phyloP scores from a whole-genome alignment of 1,284 basidiomycete species.

The Ustilago hordei region DNA sequence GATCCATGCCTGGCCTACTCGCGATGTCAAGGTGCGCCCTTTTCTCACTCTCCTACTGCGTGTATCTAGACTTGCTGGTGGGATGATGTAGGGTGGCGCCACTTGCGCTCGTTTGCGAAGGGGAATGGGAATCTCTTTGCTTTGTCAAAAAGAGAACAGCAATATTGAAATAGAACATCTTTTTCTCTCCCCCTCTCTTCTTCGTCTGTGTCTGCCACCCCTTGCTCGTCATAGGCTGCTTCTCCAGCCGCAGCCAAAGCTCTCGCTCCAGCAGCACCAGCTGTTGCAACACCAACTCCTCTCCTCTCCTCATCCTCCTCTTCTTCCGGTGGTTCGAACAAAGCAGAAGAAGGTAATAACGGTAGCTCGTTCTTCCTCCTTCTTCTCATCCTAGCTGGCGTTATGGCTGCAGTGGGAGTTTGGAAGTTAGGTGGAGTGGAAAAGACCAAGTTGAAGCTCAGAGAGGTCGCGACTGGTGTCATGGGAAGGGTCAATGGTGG shows the following conservation, averaged over 20 bases:
- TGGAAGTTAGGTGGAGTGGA: conserved; percentile 38
- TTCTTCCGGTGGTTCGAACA: neutral
- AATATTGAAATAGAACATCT: conserved; percentile 39
- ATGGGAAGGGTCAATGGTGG: neutral
- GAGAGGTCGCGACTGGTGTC: neutral
- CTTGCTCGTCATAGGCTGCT: neutral
- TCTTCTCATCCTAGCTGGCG: conserved; percentile 30
- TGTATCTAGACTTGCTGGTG: neutral
- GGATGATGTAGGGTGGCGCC: neutral
- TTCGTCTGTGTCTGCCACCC: neutral
- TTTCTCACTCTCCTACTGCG: neutral
- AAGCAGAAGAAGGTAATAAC: conserved; percentile 13
- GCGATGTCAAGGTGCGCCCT: neutral
- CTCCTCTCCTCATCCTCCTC: conserved; percentile 9
- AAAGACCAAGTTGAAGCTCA: conserved; percentile 31
- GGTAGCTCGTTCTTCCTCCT: conserved; percentile 36
- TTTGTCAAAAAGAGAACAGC: conserved; percentile 4
- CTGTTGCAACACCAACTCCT: conserved; percentile 7
- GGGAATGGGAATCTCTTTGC: neutral
- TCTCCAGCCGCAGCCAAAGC: neutral
- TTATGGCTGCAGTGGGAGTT: conserved; percentile 12
- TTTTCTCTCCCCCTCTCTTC: conserved; percentile 3
- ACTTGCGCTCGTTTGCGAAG: neutral
- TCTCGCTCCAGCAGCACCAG: neutral
- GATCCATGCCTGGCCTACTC: too few species aligned